Base-by-base conservation (phyloP, 345 rosid species). In the Cardamine chenopodiifolia region DNA sequence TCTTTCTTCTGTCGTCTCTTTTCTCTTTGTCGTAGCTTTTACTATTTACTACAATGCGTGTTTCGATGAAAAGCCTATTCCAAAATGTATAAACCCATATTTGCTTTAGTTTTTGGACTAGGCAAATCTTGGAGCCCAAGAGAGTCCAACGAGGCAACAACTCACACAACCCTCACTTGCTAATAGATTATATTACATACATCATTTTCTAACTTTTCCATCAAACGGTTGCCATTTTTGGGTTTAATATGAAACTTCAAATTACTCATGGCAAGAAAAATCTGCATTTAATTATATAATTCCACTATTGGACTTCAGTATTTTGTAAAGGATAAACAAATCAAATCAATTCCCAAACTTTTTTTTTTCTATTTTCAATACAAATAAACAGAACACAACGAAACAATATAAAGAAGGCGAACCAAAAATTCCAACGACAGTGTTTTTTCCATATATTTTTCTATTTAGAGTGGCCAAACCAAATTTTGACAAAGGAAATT, bases 401-500 rank as follows among this genome's bases (percentile, higher is more conserved):
- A 14, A 1, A 4, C 0, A 15, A 29, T 7, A 11, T 3, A 3
- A 48, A 39, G 11, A 48, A 23, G 12, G 26, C 9, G 42, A 50
- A 22, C 23, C 47, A 58, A 62, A 37, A 49, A 37, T 29, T 25
- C 32, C 31, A 37, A 26, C 34, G 18, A 70, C 13, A 58, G 48
- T 70, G 13, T 58, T 44, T 44, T 44, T 58, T 53, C 2, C 17
- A 20, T 13, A 66, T 45, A 13, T 9, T 65, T 6, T 65, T 52
- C 15, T 52, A 52, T 67, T 53, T 7, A 10, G 44, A 56, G 53
- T 8, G 1, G 8, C 18, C 19, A 26, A 55, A 17, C 19, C 62
- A 34, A 40, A 4, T 11, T 69, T 28, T 42, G 15, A 55, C 18
- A 32, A 31, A 66, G 58, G 66, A 57, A 66, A 34, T 14, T 56